Conservation (phyloP, 768 basidiomycete species). For the Gyrodon lividus region DNA sequence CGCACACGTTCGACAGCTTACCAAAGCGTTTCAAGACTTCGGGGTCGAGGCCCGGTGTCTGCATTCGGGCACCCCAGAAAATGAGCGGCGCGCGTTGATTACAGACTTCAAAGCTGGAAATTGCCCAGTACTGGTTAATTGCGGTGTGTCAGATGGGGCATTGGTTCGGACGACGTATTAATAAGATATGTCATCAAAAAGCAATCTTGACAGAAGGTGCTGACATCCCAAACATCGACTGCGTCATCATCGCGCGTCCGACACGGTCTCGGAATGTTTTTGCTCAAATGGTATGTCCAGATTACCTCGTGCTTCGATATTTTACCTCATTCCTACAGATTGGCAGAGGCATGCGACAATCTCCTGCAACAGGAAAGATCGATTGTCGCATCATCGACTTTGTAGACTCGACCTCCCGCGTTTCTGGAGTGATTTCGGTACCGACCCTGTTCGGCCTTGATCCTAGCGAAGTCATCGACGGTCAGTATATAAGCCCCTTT, state of each 20-base stretch:
- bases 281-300: constrained; percentile 77
- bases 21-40: constrained; percentile 63
- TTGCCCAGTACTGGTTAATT: constrained; percentile 89
- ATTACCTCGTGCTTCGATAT: neutral
- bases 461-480: constrained; percentile 61
- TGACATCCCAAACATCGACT: constrained; percentile 94
- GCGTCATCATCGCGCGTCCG: constrained; percentile 82
- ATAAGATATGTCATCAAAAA: constrained; percentile 6
- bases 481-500: constrained; percentile 33
- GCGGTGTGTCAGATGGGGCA: constrained; percentile 50
- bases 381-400: constrained; percentile 92
- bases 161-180: neutral
- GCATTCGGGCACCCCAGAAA: constrained; percentile 61
- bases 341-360: constrained; percentile 87
- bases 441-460: constrained; percentile 88
- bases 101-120: constrained; percentile 64
- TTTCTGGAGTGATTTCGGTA: constrained; percentile 69
- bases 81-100: constrained; percentile 64
- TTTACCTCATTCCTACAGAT: constrained; percentile 53
- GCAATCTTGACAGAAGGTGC: constrained; percentile 92
- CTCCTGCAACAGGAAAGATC: constrained; percentile 73
- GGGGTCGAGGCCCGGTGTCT: constrained; percentile 87
- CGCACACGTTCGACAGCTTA: constrained; percentile 74
- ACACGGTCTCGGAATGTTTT: constrained; percentile 88
- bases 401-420: constrained; percentile 70